These are phyloP conservation scores for Populus hybrid DNA, from an alignment of 441 rosid genomes.

Conservation along the genomic window DNA sequence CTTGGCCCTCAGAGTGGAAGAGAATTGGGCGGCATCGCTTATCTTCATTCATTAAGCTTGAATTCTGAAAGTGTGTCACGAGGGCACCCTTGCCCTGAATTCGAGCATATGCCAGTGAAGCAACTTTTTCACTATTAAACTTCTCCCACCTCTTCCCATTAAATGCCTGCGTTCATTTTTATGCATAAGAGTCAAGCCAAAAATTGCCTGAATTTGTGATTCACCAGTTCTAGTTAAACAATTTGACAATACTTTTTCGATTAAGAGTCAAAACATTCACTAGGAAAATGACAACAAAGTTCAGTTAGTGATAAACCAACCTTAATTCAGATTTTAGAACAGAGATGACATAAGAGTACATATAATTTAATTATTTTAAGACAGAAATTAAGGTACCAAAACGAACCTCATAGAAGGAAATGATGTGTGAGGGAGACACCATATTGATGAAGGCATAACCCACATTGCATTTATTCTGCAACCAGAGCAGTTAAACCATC, in stretches of 20 bases:
- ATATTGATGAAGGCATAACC: slow-evolving; percentile 99
- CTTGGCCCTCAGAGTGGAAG: slow-evolving; percentile 64
- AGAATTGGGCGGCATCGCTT: slow-evolving; percentile 96
- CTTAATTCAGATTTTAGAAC: background rate
- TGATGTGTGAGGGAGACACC: slow-evolving; percentile 78
- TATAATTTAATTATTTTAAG: background rate
- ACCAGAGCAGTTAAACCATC: slow-evolving; percentile 4
- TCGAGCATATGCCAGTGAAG: slow-evolving; percentile 94
- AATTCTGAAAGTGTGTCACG: slow-evolving; percentile 95
- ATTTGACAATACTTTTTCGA: background rate
- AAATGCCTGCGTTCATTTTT: slow-evolving; percentile 54
- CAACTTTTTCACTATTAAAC: slow-evolving; percentile 98
- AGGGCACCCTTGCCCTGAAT: slow-evolving; percentile 96
- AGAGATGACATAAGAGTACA: background rate
- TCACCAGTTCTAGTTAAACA: background rate
- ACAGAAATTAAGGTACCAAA: background rate
- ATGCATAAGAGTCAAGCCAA: slow-evolving; percentile 13
- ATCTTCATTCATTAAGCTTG: slow-evolving; percentile 99
- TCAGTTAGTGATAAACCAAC: background rate
- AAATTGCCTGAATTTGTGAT: background rate
- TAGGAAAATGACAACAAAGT: background rate
- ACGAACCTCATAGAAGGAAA: slow-evolving; percentile 82
- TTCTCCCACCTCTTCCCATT: slow-evolving; percentile 99
- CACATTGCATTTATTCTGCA: slow-evolving; percentile 99
- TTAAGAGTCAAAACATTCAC: background rate